Percentiles rank a stretch among this genome's conserved stretches.
Evolutionary conservation across 1,284 basidiomycete genomes (phyloP).

Genomic region (Sparassis latifolia): DNA sequence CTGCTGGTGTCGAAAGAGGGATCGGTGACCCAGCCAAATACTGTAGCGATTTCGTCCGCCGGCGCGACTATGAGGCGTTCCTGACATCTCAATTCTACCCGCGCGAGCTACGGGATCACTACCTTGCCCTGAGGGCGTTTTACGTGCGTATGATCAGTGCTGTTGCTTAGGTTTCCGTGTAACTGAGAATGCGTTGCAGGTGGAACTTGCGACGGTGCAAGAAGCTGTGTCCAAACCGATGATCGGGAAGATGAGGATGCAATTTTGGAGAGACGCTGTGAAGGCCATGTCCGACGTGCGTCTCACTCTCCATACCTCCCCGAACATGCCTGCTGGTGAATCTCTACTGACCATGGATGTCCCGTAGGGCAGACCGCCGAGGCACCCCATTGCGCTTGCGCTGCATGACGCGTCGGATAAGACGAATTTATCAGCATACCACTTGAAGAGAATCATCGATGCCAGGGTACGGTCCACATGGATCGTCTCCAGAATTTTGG

Average conservation of each 20-base stretch:
- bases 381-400: conserved; percentile 79
- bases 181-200: conserved; percentile 34
- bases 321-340: background rate
- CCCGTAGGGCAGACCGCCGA: conserved; percentile 63
- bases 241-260: conserved; percentile 84
- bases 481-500: conserved; percentile 6
- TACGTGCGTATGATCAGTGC: conserved; percentile 54
- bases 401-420: conserved; percentile 53
- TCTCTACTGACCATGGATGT: conserved; percentile 14
- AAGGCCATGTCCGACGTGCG: conserved; percentile 66
- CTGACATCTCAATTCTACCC: conserved; percentile 78
- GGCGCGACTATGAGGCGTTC: conserved; percentile 79
- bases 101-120: conserved; percentile 54
- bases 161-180: background rate
- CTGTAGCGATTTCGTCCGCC: conserved; percentile 63
- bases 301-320: conserved; percentile 8
- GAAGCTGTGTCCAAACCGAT: conserved; percentile 75
- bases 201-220: conserved; percentile 78
- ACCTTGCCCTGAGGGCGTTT: conserved; percentile 82
- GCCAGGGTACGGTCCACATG: conserved; percentile 56
- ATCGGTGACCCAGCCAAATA: conserved; percentile 45
- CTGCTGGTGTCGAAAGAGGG: conserved; percentile 14
- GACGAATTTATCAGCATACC: conserved; percentile 59
- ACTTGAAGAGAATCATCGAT: conserved; percentile 82
- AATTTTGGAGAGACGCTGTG: conserved; percentile 90